phyloP scores from a whole-genome alignment of 192 early-diverging fungal species.

The Jimgerdemannia flammicorona region DNA sequence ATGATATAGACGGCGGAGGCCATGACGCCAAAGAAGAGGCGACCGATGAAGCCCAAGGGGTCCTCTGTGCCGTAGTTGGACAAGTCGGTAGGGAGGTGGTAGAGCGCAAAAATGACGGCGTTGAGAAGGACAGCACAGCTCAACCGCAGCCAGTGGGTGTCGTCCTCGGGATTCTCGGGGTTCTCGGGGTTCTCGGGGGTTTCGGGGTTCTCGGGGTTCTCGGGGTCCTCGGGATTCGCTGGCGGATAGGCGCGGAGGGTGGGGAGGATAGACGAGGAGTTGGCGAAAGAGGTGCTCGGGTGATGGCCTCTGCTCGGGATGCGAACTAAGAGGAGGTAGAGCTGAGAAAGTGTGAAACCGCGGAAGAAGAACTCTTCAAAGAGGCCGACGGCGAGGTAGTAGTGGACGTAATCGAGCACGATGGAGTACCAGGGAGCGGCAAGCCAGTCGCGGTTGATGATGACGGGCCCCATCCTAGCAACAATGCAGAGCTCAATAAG shows the following conservation, averaged over 20 bases:
- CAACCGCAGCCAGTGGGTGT: not conserved
- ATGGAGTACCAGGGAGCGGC: not conserved
- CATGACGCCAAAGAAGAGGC: not conserved
- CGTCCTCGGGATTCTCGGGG: not conserved
- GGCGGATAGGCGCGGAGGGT: not conserved
- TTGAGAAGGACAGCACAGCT: not conserved
- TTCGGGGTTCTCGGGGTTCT: no score
- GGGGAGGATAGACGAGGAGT: not conserved
- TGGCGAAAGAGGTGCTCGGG: no score
- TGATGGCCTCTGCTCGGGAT: no score
- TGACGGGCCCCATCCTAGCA: not conserved
- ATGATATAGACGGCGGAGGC: not conserved
- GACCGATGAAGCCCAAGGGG: not conserved
- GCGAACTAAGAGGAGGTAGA: not conserved
- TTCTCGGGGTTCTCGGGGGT: no score
- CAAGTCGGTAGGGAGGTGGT: not conserved
- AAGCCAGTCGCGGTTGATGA: not conserved
- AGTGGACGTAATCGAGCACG: not conserved
- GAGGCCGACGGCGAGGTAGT: not conserved
- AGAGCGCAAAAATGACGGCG: not conserved
- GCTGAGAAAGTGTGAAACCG: not conserved
- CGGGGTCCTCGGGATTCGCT: not conserved
- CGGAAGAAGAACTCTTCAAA: not conserved
- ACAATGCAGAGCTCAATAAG: not conserved
- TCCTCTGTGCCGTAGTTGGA: not conserved